These are phyloP conservation scores for Nicotiana otophora DNA, from an alignment of 257 asterid species.

Conservation along the genomic window DNA sequence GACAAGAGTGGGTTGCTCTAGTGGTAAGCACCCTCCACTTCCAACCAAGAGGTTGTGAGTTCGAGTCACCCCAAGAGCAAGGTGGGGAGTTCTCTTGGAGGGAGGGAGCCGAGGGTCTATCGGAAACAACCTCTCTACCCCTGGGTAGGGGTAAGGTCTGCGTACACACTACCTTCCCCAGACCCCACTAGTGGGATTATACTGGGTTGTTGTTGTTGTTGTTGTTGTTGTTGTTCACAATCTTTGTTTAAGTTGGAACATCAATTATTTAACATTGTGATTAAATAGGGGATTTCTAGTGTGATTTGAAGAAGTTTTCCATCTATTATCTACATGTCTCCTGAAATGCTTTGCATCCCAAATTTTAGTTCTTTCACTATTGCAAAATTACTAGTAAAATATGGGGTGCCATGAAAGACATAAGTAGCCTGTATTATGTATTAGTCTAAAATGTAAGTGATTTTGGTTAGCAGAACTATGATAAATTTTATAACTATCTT, in stretches of 20 bases:
- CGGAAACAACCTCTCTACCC: too few species aligned
- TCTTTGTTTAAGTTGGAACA: background rate
- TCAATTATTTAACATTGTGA: background rate
- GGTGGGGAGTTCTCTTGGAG: too few species aligned
- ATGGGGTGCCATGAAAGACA: background rate
- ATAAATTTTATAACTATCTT: background rate
- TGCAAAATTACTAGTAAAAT: background rate
- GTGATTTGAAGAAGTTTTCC: background rate
- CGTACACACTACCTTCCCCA: too few species aligned
- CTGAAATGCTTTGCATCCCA: conserved; percentile 1
- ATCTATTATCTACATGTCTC: background rate
- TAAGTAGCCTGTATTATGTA: background rate
- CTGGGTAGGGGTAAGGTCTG: too few species aligned
- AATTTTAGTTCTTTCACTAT: background rate
- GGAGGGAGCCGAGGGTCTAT: too few species aligned
- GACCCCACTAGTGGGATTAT: too few species aligned
- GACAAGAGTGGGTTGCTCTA: too few species aligned
- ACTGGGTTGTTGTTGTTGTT: too few species aligned
- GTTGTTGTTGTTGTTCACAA: too few species aligned
- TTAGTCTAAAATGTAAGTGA: background rate
- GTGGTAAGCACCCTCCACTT: too few species aligned
- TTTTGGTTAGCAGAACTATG: background rate
- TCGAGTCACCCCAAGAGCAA: too few species aligned
- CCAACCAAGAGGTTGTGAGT: too few species aligned
- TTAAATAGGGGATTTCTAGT: background rate